A percentile compares a stretch with the other conserved stretches of the same genome.
phyloP scores from a whole-genome alignment of 306 rosid species.

The Medicago ruthenica region DNA sequence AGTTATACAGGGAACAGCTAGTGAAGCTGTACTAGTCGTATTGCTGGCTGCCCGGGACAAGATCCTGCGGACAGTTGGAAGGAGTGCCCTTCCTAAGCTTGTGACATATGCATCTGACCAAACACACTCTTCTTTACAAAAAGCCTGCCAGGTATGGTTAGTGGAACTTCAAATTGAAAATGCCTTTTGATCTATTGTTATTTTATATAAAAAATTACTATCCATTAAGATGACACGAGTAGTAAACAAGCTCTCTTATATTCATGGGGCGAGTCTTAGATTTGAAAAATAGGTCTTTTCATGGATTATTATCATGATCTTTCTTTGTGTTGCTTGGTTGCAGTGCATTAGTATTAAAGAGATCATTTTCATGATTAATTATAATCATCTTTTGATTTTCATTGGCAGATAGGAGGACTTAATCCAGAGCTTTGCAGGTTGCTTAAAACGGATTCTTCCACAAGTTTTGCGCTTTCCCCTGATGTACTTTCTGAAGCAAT shows the following conservation, averaged over 20 bases:
- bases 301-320: too few species aligned
- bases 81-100: conserved; percentile 68
- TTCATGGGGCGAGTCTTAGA: background rate
- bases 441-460: conserved; percentile 71
- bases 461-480: conserved; percentile 78
- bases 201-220: too few species aligned
- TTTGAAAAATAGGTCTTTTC: background rate
- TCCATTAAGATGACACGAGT: background rate
- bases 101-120: conserved; percentile 93
- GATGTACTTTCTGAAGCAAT: conserved; percentile 68
- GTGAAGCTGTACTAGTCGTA: conserved; percentile 95
- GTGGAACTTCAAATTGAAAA: conserved; percentile 17
- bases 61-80: conserved; percentile 62
- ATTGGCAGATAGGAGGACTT: conserved; percentile 77
- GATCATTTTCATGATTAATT: conserved; percentile 24
- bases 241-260: background rate
- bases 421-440: conserved; percentile 82
- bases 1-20: conserved; percentile 96
- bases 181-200: conserved; percentile 2
- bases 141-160: conserved; percentile 87
- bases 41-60: conserved; percentile 90
- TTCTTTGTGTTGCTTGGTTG: conserved; percentile 24
- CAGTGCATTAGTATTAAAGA: conserved; percentile 3
- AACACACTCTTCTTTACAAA: conserved; percentile 77
- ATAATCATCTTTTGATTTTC: conserved; percentile 27